Conservation (phyloP, 1,284 basidiomycete species). For the Microbotryomycetes sp. region DNA sequence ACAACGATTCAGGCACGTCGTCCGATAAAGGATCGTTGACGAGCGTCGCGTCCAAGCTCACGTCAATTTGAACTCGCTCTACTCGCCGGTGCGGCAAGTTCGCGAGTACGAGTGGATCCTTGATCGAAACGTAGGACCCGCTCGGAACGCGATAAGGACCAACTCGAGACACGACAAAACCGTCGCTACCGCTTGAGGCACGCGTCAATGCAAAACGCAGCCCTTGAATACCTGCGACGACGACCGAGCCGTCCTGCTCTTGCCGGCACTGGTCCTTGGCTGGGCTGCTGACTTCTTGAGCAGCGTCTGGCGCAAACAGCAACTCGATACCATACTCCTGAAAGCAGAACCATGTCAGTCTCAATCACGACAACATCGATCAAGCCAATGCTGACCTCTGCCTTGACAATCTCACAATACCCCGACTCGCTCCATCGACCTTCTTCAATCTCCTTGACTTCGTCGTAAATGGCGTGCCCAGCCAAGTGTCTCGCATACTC, state of each 20-base stretch:
- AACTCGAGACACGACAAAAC: constrained; percentile 27
- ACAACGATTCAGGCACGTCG: neutral
- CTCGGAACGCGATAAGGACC: constrained; percentile 21
- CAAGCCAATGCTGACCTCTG: constrained; percentile 23
- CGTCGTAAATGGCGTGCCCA: constrained; percentile 14
- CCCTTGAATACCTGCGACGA: neutral
- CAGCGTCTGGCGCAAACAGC: constrained; percentile 23
- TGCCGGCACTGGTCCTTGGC: neutral
- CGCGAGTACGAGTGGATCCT: constrained; percentile 27
- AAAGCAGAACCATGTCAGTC: neutral
- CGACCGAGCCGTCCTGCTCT: constrained; percentile 1
- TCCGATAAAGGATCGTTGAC: neutral
- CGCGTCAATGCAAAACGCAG: constrained; percentile 26
- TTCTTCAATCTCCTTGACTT: constrained; percentile 8
- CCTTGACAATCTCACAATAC: constrained; percentile 22
- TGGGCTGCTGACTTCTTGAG: constrained; percentile 2
- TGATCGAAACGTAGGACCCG: constrained; percentile 22
- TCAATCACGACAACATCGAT: neutral
- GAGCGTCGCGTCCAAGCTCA: neutral
- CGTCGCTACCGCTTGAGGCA: constrained; percentile 6
- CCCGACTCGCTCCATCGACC: constrained; percentile 27
- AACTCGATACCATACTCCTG: constrained; percentile 31
- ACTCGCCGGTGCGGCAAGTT: neutral
- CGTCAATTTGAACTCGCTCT: constrained; percentile 8
- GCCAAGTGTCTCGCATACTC: constrained; percentile 31